Percentiles rank a stretch among this genome's conserved stretches.
These are phyloP conservation scores for Waltergamsia citrina DNA, from an alignment of 2,329 filamentous ascomycete genomes.

Conservation along the genomic window DNA sequence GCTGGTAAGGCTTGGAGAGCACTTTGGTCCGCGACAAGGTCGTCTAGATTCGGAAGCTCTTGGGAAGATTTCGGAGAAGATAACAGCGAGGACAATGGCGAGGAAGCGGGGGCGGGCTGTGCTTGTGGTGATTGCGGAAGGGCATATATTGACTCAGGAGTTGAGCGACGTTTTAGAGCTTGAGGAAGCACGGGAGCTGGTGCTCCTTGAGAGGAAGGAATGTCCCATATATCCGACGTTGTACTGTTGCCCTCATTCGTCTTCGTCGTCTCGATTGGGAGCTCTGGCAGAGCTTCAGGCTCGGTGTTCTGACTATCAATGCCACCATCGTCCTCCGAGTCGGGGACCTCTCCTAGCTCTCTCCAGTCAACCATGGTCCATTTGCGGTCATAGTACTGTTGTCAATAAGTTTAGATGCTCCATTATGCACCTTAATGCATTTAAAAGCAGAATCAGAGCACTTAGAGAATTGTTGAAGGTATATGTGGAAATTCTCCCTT, in stretches of 20 bases:
- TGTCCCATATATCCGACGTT: conserved; percentile 23
- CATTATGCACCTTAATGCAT: too few relatives aligned
- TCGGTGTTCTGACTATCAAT: conserved; percentile 23
- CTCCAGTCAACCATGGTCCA: conserved; percentile 36
- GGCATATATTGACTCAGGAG: background rate
- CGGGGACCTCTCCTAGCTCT: conserved; percentile 39
- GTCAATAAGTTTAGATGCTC: too few relatives aligned
- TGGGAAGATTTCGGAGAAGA: conserved; percentile 9
- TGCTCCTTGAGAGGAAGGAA: conserved; percentile 21
- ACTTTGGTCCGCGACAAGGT: conserved; percentile 5
- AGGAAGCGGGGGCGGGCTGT: conserved; percentile 13
- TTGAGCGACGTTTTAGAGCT: conserved; percentile 4
- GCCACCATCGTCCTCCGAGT: conserved; percentile 38
- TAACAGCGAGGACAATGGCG: conserved; percentile 6
- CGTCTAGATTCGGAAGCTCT: conserved; percentile 11
- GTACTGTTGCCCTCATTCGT: background rate
- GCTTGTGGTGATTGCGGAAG: background rate
- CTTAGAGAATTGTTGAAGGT: too few relatives aligned
- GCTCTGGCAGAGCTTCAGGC: background rate
- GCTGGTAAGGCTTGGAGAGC: background rate
- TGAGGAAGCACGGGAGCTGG: conserved; percentile 1
- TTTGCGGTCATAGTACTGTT: conserved; percentile 14
- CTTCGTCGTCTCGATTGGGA: conserved; percentile 1
- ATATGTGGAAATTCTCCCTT: too few relatives aligned
- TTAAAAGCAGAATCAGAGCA: too few relatives aligned